These are phyloP conservation scores for Monilinia fructicola DNA, from an alignment of 2,329 filamentous ascomycete species.

Conservation along the genomic window DNA sequence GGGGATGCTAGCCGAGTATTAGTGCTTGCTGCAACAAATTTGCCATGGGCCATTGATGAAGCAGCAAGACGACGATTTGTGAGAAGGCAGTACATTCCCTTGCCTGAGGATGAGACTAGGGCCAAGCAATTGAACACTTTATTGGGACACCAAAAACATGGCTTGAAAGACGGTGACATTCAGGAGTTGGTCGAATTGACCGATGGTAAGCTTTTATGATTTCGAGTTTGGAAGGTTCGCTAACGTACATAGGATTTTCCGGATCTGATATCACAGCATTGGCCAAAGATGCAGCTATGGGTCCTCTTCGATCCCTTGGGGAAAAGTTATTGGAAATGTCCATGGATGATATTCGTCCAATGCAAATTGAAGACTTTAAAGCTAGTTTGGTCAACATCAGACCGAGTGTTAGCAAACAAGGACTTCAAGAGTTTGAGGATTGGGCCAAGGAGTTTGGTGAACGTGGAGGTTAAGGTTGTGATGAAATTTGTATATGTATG, in stretches of 20 bases:
- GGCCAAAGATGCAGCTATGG: slow-evolving; percentile 98
- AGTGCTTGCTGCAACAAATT: slow-evolving; percentile 90
- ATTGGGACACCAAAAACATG: slow-evolving; percentile 74
- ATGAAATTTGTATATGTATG: slow-evolving; percentile 2
- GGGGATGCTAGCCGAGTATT: slow-evolving; percentile 87
- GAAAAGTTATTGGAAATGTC: slow-evolving; percentile 87
- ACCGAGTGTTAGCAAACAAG: slow-evolving; percentile 83
- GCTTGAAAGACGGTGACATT: slow-evolving; percentile 69
- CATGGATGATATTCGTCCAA: slow-evolving; percentile 91
- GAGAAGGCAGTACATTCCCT: slow-evolving; percentile 88
- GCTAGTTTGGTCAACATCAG: slow-evolving; percentile 81
- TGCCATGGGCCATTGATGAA: slow-evolving; percentile 98
- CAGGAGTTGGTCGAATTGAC: slow-evolving; percentile 73
- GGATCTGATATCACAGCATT: slow-evolving; percentile 95
- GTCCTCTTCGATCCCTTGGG: slow-evolving; percentile 83
- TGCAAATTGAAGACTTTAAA: slow-evolving; percentile 78
- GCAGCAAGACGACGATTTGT: slow-evolving; percentile 89
- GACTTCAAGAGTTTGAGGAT: slow-evolving; percentile 85
- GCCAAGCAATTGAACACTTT: slow-evolving; percentile 76
- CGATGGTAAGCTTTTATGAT: slow-evolving; percentile 47
- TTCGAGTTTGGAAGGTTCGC: background rate
- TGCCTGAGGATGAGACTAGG: slow-evolving; percentile 82
- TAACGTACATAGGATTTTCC: slow-evolving; percentile 71
- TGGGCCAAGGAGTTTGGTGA: slow-evolving; percentile 95
- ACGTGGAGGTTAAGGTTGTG: slow-evolving; percentile 63